A percentile compares a stretch with the other conserved stretches of the same genome.
phyloP scores from a whole-genome alignment of 768 basidiomycete species.

The Leucosporidium creatinivorum region DNA sequence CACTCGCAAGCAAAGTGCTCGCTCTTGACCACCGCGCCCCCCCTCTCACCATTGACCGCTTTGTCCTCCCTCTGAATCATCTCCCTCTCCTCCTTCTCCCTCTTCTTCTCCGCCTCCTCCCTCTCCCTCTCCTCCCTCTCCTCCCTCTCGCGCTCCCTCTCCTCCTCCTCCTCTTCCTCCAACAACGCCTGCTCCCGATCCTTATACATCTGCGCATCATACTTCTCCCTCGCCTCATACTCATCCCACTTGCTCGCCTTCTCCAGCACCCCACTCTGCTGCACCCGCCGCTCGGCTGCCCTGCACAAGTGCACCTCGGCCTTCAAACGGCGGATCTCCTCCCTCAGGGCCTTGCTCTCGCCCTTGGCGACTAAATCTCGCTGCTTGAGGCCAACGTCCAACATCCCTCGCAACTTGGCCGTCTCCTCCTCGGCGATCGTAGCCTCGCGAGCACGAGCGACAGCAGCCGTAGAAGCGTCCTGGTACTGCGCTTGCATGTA shows the following conservation, averaged over 20 bases:
- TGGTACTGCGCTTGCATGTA: slow-evolving; percentile 32
- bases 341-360: neutral
- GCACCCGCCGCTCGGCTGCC: neutral
- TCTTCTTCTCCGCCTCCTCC: neutral
- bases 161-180: neutral
- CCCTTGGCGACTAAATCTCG: slow-evolving; percentile 14
- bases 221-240: neutral
- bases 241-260: slow-evolving; percentile 30
- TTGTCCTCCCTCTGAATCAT: neutral
- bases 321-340: slow-evolving; percentile 1
- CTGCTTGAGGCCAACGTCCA: slow-evolving; percentile 26
- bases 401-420: slow-evolving; percentile 5
- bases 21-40: no score
- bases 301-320: slow-evolving; percentile 1
- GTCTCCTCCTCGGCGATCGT: slow-evolving; percentile 24
- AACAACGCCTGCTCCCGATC: slow-evolving; percentile 1
- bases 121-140: neutral
- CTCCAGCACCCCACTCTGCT: slow-evolving; percentile 2
- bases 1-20: no score
- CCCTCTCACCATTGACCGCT: no score
- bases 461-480: slow-evolving; percentile 25
- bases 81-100: neutral
- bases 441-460: slow-evolving; percentile 27
- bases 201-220: neutral
- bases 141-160: neutral